Base-by-base conservation (phyloP, 2,329 filamentous ascomycete species). In the Parasarocladium wereldwijsianum region DNA sequence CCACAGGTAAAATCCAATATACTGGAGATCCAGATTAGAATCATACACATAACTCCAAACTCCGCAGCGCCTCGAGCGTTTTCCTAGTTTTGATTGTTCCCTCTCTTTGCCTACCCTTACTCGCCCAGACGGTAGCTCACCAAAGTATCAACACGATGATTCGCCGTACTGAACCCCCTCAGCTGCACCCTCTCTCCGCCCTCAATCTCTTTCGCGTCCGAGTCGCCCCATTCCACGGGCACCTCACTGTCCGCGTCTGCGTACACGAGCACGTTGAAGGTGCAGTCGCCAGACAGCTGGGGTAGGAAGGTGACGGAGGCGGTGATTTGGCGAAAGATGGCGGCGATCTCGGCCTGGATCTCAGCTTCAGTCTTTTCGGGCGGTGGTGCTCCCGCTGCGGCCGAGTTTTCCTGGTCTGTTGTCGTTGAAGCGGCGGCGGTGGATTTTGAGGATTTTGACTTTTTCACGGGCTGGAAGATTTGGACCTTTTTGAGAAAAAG, bases 191-290 rank as follows among this genome's bases (percentile, higher is more conserved):
- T 85, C 62, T 98, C 90, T 24, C 83, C 87, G 44, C 90, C 82
- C 49, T 76, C 65, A 39, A 98, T 94, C 62, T 98, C 90, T 60
- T 93, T 94, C 32, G 87, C 86, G 54, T 96, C 90, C 42, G 84
- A 93, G 58, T 98, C 90, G 26, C 90, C 90, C 90, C 90, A 98
- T 54, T 98, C 90, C 34, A 98, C 77, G 4, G 90, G 90, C 10
- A 98, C 90, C 27, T 96, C 87, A 34, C 81, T 90, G 55, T 96
- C 86, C 12, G 86, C 86, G 50, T 98, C 87, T 31, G 90, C 90
- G 50, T 98, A 98, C 4, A 98, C 90, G 23, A 98, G 69, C 27
- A 98, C 87, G 48, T 98, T 98, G 65, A 98, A 98, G 8, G 90
- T 96, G 64, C 87, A 98, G 52, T 93, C 82, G 23, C 86, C 86